A percentile compares a stretch with the other conserved stretches of the same genome.
Conservation (phyloP, 1,284 basidiomycete species). For the Cryptococcus sp. region DNA sequence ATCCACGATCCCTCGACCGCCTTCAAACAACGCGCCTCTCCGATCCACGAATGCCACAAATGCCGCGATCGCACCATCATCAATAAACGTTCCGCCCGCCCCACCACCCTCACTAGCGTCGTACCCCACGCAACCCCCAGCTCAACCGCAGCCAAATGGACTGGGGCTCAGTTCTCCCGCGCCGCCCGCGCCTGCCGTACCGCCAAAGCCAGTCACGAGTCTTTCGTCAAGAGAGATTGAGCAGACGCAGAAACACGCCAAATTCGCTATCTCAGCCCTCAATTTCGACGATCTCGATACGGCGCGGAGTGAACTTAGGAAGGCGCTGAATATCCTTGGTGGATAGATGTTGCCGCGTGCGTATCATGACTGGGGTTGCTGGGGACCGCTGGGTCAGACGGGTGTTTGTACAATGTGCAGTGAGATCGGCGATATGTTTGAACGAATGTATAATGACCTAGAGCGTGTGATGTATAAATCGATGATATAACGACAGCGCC, state of each 20-base stretch:
- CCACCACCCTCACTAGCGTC: constrained; percentile 33
- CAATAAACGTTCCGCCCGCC: constrained; percentile 26
- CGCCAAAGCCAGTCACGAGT: constrained; percentile 14
- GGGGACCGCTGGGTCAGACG: background rate
- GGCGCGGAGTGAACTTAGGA: constrained; percentile 73
- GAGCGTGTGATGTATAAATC: too few species aligned
- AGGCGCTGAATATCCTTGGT: constrained; percentile 73
- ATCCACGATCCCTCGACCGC: constrained; percentile 1
- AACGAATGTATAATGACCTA: too few species aligned
- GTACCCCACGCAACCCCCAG: constrained; percentile 21
- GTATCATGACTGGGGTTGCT: background rate
- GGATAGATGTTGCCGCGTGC: constrained; percentile 14
- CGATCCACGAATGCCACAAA: background rate
- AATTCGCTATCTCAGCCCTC: constrained; percentile 84
- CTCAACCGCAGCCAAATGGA: constrained; percentile 18
- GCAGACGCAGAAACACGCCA: constrained; percentile 82
- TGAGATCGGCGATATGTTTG: too few species aligned
- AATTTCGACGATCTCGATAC: constrained; percentile 89
- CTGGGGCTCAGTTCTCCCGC: constrained; percentile 25
- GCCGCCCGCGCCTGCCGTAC: constrained; percentile 5
- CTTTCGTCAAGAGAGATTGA: constrained; percentile 57
- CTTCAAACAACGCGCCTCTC: background rate
- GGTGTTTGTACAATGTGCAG: background rate
- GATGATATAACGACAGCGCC: too few species aligned
- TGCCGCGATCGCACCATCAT: constrained; percentile 4